phyloP scores from a whole-genome alignment of 176 grass and related monocot species.

The Cocos nucifera region DNA sequence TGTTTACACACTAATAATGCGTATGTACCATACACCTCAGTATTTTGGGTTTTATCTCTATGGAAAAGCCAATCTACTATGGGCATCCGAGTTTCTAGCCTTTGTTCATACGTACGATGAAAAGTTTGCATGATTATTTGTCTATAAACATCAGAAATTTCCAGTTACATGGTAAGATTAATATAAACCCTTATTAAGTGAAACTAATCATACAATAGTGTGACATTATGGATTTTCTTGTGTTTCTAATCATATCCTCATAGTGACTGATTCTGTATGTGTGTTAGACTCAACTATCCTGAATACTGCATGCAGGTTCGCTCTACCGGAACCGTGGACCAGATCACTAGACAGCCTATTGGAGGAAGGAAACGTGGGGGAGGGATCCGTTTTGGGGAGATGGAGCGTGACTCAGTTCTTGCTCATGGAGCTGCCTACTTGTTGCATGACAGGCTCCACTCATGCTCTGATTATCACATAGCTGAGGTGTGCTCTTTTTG shows the following conservation, averaged over 20 bases:
- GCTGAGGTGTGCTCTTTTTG: constrained; percentile 46
- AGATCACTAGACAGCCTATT: constrained; percentile 77
- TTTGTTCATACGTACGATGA: too few species aligned
- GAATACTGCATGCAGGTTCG: constrained; percentile 49
- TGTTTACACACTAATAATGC: too few species aligned
- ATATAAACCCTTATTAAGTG: too few species aligned
- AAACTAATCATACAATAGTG: not conserved
- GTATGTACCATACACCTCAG: too few species aligned
- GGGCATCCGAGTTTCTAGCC: too few species aligned
- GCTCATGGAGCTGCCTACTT: constrained; percentile 87
- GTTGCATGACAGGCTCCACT: constrained; percentile 84
- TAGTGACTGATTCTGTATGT: not conserved
- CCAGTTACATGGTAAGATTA: too few species aligned
- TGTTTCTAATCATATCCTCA: not conserved
- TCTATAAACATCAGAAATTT: too few species aligned
- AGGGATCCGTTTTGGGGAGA: constrained; percentile 93
- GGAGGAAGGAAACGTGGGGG: constrained; percentile 93
- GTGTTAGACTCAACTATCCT: not conserved
- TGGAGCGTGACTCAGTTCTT: constrained; percentile 84
- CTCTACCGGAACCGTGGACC: constrained; percentile 63
- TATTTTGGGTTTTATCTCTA: too few species aligned
- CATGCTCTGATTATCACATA: constrained; percentile 82
- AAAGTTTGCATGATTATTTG: too few species aligned
- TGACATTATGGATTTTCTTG: not conserved
- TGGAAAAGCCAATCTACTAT: too few species aligned